phyloP scores from a whole-genome alignment of 352 stramenopile genomes.

The Phytophthora agathidicida region DNA sequence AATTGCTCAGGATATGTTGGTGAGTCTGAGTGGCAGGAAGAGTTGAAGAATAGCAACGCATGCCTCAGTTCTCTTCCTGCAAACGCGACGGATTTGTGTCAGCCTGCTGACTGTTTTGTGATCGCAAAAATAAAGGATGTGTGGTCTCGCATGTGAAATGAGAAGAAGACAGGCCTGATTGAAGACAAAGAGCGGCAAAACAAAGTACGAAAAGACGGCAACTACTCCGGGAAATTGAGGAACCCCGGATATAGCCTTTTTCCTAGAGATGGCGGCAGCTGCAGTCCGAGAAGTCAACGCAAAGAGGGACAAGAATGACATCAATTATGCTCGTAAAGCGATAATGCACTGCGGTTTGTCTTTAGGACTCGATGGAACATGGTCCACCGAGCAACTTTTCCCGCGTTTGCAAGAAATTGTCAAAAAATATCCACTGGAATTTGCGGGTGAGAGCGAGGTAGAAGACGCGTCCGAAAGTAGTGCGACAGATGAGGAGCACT shows the following conservation, averaged over 20 bases:
- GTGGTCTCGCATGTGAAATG: slow-evolving; percentile 24
- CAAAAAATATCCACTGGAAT: too few species aligned
- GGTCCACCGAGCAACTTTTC: slow-evolving; percentile 5
- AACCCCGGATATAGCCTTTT: slow-evolving; percentile 32
- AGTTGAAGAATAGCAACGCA: slow-evolving; percentile 6
- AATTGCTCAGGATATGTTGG: slow-evolving; percentile 20
- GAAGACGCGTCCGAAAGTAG: too few species aligned
- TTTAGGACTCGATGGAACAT: neutral
- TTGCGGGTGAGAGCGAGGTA: too few species aligned
- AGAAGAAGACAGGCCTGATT: slow-evolving; percentile 35
- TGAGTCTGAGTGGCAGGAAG: neutral
- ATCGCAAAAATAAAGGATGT: slow-evolving; percentile 37
- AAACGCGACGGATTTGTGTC: slow-evolving; percentile 28
- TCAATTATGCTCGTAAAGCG: slow-evolving; percentile 32
- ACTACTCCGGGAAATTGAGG: slow-evolving; percentile 29
- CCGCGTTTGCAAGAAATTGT: slow-evolving; percentile 15
- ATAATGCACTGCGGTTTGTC: slow-evolving; percentile 39
- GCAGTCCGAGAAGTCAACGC: slow-evolving; percentile 18
- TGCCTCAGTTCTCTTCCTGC: slow-evolving; percentile 13
- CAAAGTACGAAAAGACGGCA: slow-evolving; percentile 18
- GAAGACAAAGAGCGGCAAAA: slow-evolving; percentile 27
- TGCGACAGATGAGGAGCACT: too few species aligned
- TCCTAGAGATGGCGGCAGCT: slow-evolving; percentile 20
- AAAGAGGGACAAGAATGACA: slow-evolving; percentile 15
- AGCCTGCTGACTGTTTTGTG: slow-evolving; percentile 39